Base-by-base conservation (phyloP, 164 flowering plant species). In the Santalum album region DNA sequence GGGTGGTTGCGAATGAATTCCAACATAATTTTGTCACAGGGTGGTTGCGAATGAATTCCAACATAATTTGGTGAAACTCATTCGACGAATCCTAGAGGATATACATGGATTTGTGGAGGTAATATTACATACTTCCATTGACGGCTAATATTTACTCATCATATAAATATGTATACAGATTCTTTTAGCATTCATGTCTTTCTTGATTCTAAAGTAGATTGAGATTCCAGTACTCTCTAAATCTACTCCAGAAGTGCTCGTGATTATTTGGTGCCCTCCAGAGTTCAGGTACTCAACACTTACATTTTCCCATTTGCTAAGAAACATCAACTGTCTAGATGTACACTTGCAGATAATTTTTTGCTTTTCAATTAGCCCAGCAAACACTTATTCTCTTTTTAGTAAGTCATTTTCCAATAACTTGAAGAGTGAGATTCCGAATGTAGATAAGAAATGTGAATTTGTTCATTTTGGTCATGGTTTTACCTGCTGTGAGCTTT, bases 171-270 rank as follows among this genome's bases (percentile, higher is more conserved):
- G n/a, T n/a, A n/a, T n/a, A n/a, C n/a, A n/a, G n/a, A n/a, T 29
- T 29, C 34, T 29, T 29, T 29, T 29, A 29, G 34, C 34, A 36
- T 36, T 9, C 12, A 7, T 1, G 54, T 6, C 15, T 12, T 48
- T 23, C 54, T 10, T 18, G 74, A 65, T 74, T 76, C 63, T 69
- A 83, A 80, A 83, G 83, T 74, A 91, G 98, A 84, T 91, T 76
- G 98, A 87, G 78, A 91, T 96, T 58, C 96, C 98, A 62, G 73
- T 86, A 55, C 88, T 91, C 55, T 87, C 84, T 53, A 82, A 84
- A 66, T 91, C 98, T 43, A 91, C 98, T 46, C 98, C 96, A 47
- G 98, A 91, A 74, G 96, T 69, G 96, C 98, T n/a, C 81, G 96
- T 38, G 96, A 88, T 81, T 91, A 88, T 75, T 71, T 91, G 61